phyloP scores from a whole-genome alignment of 2,329 filamentous ascomycete genomes.

The Hymenoscyphus infarciens region DNA sequence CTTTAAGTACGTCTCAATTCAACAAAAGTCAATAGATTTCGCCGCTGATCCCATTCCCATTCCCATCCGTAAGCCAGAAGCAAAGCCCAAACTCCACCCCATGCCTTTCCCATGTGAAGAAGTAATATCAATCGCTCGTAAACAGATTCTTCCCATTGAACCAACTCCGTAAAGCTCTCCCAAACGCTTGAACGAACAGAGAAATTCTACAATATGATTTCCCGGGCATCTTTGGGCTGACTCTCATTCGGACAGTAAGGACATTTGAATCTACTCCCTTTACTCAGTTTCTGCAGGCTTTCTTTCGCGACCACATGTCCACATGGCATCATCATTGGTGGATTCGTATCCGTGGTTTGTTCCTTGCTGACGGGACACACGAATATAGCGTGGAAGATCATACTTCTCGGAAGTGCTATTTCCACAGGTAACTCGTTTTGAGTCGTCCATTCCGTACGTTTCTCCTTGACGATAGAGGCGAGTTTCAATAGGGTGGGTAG shows the following conservation, averaged over 20 bases:
- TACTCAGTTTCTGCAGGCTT: conserved; percentile 73
- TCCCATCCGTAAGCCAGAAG: neutral
- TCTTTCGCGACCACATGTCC: conserved; percentile 91
- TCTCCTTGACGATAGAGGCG: conserved; percentile 80
- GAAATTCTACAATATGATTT: conserved; percentile 31
- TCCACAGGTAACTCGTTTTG: conserved; percentile 84
- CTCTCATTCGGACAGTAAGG: conserved; percentile 92
- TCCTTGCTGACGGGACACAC: conserved; percentile 97
- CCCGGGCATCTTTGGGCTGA: conserved; percentile 64
- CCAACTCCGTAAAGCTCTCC: neutral
- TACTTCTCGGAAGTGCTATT: conserved; percentile 55
- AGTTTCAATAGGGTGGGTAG: conserved; percentile 86
- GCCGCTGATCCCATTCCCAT: neutral
- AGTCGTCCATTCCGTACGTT: conserved; percentile 92
- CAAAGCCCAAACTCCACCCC: neutral
- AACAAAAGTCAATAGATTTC: neutral
- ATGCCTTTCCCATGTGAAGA: conserved; percentile 1
- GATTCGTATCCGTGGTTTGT: conserved; percentile 88
- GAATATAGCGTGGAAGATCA: conserved; percentile 91
- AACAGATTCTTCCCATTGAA: neutral
- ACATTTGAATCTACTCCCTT: conserved; percentile 83
- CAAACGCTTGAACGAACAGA: neutral
- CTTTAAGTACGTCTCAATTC: neutral
- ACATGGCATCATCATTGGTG: conserved; percentile 94
- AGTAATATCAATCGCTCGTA: neutral